These are phyloP conservation scores for Dictyostelium capitatum DNA, from an alignment of 78 protist species.

Conservation along the genomic window DNA sequence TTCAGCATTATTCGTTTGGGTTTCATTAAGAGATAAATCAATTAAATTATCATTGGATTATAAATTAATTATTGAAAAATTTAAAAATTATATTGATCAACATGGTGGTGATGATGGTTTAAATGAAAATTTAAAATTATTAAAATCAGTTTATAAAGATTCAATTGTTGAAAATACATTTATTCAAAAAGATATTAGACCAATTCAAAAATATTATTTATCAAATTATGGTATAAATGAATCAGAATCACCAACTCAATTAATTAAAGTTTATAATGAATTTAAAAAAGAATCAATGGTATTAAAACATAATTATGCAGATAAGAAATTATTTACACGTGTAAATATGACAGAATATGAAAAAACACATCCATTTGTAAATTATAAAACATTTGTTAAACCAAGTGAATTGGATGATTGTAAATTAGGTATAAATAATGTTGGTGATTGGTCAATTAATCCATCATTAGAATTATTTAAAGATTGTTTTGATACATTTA, in stretches of 20 bases:
- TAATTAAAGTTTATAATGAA: not conserved
- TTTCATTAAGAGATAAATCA: not conserved
- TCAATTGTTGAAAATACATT: constrained; percentile 21
- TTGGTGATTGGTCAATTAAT: constrained; percentile 25
- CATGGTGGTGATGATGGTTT: not conserved
- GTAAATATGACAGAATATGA: not conserved
- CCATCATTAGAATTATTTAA: constrained; percentile 2
- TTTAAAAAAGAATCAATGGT: constrained; percentile 3
- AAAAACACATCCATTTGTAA: not conserved
- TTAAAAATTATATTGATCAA: not conserved
- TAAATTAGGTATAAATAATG: not conserved
- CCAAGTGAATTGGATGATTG: not conserved
- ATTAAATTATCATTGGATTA: not conserved
- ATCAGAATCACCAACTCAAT: constrained; percentile 19
- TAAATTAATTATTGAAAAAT: not conserved
- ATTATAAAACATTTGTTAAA: not conserved
- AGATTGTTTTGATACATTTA: not conserved
- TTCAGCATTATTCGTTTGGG: not conserved
- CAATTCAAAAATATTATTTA: constrained; percentile 12
- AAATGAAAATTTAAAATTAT: not conserved
- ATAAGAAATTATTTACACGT: not conserved
- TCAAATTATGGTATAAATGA: not conserved
- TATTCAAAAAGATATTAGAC: constrained; percentile 14
- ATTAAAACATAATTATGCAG: not conserved
- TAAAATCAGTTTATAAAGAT: not conserved